phyloP scores from a whole-genome alignment of 768 basidiomycete genomes.

The Dentipellis fragilis region DNA sequence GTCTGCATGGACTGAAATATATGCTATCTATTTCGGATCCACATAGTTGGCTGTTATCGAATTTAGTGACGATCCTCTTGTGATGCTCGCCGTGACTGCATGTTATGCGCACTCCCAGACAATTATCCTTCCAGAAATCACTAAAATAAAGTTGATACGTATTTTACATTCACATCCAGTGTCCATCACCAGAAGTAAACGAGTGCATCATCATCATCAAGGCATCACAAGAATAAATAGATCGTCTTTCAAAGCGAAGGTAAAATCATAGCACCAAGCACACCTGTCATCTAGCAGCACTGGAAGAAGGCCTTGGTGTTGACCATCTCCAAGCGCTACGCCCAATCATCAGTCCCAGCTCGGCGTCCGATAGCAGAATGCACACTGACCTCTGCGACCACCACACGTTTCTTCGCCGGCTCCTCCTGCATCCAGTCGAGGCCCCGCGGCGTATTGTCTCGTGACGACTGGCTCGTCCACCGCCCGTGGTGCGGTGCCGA shows the following conservation, averaged over 20 bases:
- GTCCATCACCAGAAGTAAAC: neutral
- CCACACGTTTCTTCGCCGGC: conserved; percentile 40
- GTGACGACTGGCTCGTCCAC: conserved; percentile 21
- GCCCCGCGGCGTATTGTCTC: conserved; percentile 22
- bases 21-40: too few species aligned
- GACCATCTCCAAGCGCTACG: conserved; percentile 65
- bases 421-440: conserved; percentile 38
- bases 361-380: conserved; percentile 13
- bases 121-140: too few species aligned
- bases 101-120: too few species aligned
- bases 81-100: too few species aligned
- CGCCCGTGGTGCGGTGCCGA: conserved; percentile 22
- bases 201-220: too few species aligned
- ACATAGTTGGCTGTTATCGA: too few species aligned
- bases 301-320: conserved; percentile 59
- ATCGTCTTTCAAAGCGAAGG: too few species aligned
- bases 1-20: too few species aligned
- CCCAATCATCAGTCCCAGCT: neutral
- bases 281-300: conserved; percentile 42
- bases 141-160: too few species aligned
- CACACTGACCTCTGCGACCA: conserved; percentile 56
- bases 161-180: neutral
- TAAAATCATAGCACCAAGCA: too few species aligned
- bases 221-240: too few species aligned
- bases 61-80: too few species aligned